phyloP scores from a whole-genome alignment of 1,139 yeast genomes.

The Kurtzmaniella quercitrusa region DNA sequence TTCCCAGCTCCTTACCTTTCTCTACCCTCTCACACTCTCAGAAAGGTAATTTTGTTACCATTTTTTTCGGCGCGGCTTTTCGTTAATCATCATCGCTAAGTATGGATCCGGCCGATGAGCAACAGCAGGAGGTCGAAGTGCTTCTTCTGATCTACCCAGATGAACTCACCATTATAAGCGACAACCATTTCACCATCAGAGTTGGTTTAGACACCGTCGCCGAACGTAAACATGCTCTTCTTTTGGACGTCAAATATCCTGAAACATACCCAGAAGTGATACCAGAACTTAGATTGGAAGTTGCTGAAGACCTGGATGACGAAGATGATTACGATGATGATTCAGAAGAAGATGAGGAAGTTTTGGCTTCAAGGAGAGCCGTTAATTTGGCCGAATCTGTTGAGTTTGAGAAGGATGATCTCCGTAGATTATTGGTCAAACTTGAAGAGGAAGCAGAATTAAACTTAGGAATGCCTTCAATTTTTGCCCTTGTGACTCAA shows the following conservation, averaged over 20 bases:
- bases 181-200: constrained; percentile 44
- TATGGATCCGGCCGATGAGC: constrained; percentile 77
- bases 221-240: constrained; percentile 48
- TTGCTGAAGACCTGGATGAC: constrained; percentile 29
- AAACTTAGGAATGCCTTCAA: constrained; percentile 82
- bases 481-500: constrained; percentile 72
- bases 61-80: neutral
- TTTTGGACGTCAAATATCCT: constrained; percentile 62
- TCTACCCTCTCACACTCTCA: neutral
- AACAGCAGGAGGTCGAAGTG: constrained; percentile 75
- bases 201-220: constrained; percentile 57
- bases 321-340: constrained; percentile 40
- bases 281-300: constrained; percentile 49
- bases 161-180: constrained; percentile 52
- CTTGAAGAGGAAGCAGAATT: constrained; percentile 64
- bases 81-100: neutral
- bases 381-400: constrained; percentile 56
- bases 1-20: neutral
- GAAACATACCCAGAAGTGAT: constrained; percentile 66
- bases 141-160: constrained; percentile 91
- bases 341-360: constrained; percentile 44
- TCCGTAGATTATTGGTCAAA: constrained; percentile 33
- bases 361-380: constrained; percentile 38
- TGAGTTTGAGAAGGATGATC: constrained; percentile 46
- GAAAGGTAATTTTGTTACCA: no score